phyloP scores from a whole-genome alignment of 345 rosid genomes.

The Gossypium arboreum region DNA sequence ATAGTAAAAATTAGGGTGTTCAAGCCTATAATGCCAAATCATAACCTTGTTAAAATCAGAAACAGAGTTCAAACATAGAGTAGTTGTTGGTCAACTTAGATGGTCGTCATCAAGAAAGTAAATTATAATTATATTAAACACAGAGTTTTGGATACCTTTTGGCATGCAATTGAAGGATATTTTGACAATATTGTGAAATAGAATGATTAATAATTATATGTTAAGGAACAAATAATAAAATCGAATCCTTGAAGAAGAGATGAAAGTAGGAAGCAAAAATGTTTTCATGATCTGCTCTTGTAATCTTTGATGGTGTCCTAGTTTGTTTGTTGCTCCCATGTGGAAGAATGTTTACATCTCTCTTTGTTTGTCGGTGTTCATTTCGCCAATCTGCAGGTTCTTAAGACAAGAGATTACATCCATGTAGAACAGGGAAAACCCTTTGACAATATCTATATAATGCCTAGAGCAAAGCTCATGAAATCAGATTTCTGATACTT shows the following conservation, averaged over 20 bases:
- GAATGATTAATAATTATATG: neutral
- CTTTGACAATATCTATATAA: slow-evolving; percentile 57
- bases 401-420: slow-evolving; percentile 87
- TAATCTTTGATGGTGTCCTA: neutral
- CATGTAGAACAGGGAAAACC: slow-evolving; percentile 82
- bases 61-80: no score
- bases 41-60: no score
- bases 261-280: slow-evolving; percentile 4
- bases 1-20: no score
- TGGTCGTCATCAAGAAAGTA: no score
- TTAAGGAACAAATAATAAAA: neutral
- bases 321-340: neutral
- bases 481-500: slow-evolving; percentile 70
- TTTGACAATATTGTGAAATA: neutral
- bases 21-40: no score
- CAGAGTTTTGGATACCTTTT: neutral
- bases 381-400: slow-evolving; percentile 44
- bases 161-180: neutral
- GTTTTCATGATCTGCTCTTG: neutral
- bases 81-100: no score
- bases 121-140: no score
- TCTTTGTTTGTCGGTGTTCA: neutral
- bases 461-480: slow-evolving; percentile 73
- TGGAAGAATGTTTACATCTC: neutral
- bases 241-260: neutral